Percentiles rank a stretch among this genome's conserved stretches.
Conservation (phyloP, 306 rosid species). For the Abrus precatorius region DNA sequence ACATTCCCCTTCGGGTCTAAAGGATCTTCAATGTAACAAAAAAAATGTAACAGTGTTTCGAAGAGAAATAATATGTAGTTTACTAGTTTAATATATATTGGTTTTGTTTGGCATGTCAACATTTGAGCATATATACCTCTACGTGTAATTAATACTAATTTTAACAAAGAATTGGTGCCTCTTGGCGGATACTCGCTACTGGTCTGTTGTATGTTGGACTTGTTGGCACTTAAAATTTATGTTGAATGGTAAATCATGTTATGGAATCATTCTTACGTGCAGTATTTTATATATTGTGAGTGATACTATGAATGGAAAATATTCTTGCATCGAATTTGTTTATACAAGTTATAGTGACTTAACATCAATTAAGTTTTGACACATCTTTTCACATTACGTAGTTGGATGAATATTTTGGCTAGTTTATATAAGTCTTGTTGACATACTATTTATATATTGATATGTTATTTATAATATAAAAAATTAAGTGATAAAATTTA, state of each 20-base stretch:
- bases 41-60: not conserved
- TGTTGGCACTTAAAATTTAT: not conserved
- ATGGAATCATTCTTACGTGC: not conserved
- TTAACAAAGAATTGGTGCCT: not conserved
- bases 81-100: conserved; percentile 2
- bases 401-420: not conserved
- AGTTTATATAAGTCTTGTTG: not conserved
- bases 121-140: not conserved
- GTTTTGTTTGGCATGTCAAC: not conserved
- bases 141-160: not conserved
- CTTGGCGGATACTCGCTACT: not conserved
- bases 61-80: conserved; percentile 2
- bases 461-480: too few species aligned
- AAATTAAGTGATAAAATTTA: not conserved
- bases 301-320: not conserved
- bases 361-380: not conserved
- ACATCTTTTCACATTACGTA: not conserved
- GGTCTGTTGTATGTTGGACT: not conserved
- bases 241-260: not conserved
- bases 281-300: not conserved
- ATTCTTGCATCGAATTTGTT: not conserved
- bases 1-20: not conserved
- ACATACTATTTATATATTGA: not conserved
- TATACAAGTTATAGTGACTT: not conserved
- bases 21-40: not conserved